These are phyloP conservation scores for Tuber brumale DNA, from an alignment of 495 filamentous ascomycete genomes.

Conservation along the genomic window DNA sequence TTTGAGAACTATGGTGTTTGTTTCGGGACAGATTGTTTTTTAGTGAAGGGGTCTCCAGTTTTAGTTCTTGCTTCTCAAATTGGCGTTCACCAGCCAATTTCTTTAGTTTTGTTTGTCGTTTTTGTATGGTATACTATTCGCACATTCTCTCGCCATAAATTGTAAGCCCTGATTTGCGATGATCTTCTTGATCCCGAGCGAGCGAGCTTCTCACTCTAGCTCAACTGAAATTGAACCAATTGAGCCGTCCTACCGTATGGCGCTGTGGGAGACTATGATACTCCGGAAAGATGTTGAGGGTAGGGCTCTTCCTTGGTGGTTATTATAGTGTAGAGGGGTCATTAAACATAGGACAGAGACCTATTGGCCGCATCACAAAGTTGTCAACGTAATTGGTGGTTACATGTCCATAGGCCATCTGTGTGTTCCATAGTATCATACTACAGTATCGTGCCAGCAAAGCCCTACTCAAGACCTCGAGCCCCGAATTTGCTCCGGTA, in stretches of 20 bases:
- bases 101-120: not conserved
- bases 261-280: too few relatives aligned
- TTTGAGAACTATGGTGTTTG: not conserved
- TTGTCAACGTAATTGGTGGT: too few relatives aligned
- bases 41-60: not conserved
- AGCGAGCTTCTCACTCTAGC: not conserved
- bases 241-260: not conserved
- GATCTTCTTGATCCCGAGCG: not conserved
- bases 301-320: too few relatives aligned
- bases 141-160: not conserved
- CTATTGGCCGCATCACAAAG: too few relatives aligned
- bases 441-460: too few relatives aligned
- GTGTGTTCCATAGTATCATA: too few relatives aligned
- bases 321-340: too few relatives aligned
- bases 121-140: not conserved
- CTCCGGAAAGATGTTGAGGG: too few relatives aligned
- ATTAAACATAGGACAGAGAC: too few relatives aligned
- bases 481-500: too few relatives aligned
- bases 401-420: too few relatives aligned
- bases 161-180: not conserved
- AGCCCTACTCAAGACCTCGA: too few relatives aligned
- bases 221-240: not conserved
- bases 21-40: constrained; percentile 3
- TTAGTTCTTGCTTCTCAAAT: constrained; percentile 1
- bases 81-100: not conserved